phyloP scores from a whole-genome alignment of 305 asterid species.

The Stenogyne calaminthoides region DNA sequence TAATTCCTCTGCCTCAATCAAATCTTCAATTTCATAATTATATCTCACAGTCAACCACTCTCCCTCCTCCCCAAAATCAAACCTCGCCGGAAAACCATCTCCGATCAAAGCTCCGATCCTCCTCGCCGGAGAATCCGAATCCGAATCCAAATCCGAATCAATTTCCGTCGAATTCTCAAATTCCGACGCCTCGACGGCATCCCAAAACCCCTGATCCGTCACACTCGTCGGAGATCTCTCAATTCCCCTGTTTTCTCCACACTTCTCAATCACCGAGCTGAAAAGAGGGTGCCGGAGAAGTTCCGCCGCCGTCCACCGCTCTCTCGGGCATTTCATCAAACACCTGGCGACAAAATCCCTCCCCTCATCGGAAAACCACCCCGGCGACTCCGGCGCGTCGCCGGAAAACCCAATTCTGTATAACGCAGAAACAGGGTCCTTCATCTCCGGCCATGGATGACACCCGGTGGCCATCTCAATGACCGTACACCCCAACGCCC shows the following conservation, averaged over 20 bases:
- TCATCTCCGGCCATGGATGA: slow-evolving; percentile 75
- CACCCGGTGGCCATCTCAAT: slow-evolving; percentile 89
- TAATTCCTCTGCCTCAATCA: slow-evolving; percentile 7
- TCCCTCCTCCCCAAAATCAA: slow-evolving; percentile 40
- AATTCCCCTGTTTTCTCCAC: slow-evolving; percentile 20
- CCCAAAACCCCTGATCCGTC: slow-evolving; percentile 76
- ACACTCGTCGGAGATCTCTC: slow-evolving; percentile 77
- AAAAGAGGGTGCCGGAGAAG: slow-evolving; percentile 74
- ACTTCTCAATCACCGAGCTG: slow-evolving; percentile 18
- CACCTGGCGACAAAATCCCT: slow-evolving; percentile 60
- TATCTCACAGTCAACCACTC: slow-evolving; percentile 69
- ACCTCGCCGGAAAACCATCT: slow-evolving; percentile 13
- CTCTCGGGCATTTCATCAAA: slow-evolving; percentile 48
- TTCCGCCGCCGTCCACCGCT: slow-evolving; percentile 68
- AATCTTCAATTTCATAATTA: slow-evolving; percentile 31
- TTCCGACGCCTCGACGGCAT: slow-evolving; percentile 46
- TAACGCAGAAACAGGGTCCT: slow-evolving; percentile 67
- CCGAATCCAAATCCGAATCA: neutral
- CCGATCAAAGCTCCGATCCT: slow-evolving; percentile 52
- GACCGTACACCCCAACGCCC: slow-evolving; percentile 80
- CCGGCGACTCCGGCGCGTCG: slow-evolving; percentile 60
- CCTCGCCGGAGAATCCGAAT: slow-evolving; percentile 38
- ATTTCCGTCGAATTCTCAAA: slow-evolving; percentile 14
- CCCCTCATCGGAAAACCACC: slow-evolving; percentile 50
- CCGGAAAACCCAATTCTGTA: slow-evolving; percentile 64